Conservation (phyloP, 2,329 filamentous ascomycete species). For the Tolypocladium paradoxum region DNA sequence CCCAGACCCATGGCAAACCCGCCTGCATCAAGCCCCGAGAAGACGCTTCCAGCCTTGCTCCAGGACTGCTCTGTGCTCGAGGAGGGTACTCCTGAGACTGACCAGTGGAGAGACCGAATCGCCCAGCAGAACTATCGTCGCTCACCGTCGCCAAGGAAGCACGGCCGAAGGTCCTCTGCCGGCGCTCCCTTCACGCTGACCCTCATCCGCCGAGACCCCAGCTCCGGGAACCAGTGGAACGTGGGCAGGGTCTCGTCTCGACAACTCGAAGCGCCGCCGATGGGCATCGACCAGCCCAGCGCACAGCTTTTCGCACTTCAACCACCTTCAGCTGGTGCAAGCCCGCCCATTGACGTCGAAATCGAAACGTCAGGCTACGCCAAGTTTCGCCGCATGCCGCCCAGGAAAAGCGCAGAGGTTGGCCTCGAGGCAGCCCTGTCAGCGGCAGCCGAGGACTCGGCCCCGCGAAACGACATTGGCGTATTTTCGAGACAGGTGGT, state of each 20-base stretch:
- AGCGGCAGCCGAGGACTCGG: slow-evolving; percentile 3
- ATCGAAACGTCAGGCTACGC: slow-evolving; percentile 46
- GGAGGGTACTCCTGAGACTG: neutral
- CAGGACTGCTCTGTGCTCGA: neutral
- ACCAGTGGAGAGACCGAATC: neutral
- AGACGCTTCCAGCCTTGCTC: neutral
- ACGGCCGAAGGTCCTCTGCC: slow-evolving; percentile 15
- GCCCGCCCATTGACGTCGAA: slow-evolving; percentile 38
- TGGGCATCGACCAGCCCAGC: slow-evolving; percentile 10
- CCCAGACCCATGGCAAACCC: slow-evolving; percentile 10
- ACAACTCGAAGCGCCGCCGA: slow-evolving; percentile 28
- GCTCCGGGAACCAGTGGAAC: slow-evolving; percentile 63
- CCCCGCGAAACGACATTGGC: slow-evolving; percentile 9
- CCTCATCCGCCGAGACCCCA: slow-evolving; percentile 63
- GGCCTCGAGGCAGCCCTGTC: slow-evolving; percentile 7
- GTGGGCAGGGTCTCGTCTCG: slow-evolving; percentile 53
- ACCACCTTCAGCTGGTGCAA: slow-evolving; percentile 4
- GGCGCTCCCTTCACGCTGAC: slow-evolving; percentile 43
- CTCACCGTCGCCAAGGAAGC: slow-evolving; percentile 28
- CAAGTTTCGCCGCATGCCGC: slow-evolving; percentile 42
- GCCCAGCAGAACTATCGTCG: slow-evolving; percentile 7
- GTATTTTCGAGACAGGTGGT: slow-evolving; percentile 44
- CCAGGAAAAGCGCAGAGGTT: slow-evolving; percentile 23
- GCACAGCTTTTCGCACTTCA: slow-evolving; percentile 7
- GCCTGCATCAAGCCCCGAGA: neutral